Percentiles rank a stretch among this genome's conserved stretches.
Conservation (phyloP, 2,329 filamentous ascomycete genomes). For the Pseudogymnoascus sp. region DNA sequence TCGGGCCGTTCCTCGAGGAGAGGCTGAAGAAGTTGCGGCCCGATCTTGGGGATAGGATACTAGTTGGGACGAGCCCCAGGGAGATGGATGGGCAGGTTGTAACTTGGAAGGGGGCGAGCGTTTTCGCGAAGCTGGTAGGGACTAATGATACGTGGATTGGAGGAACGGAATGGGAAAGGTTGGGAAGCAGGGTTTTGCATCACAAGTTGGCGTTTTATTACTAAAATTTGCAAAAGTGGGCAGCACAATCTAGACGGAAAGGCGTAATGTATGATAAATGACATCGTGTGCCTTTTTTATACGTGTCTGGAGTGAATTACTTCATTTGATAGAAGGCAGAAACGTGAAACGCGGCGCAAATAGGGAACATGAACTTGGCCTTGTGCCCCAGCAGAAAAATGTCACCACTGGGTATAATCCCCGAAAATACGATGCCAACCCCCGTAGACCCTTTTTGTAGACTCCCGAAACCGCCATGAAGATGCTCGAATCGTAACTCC, state of each 20-base stretch:
- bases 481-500: not conserved
- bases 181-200: slow-evolving; percentile 74
- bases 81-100: slow-evolving; percentile 98
- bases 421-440: not conserved
- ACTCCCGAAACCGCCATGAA: not conserved
- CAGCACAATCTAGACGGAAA: not conserved
- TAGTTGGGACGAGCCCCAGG: slow-evolving; percentile 65
- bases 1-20: slow-evolving; percentile 78
- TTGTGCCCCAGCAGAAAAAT: not conserved
- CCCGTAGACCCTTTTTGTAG: not conserved
- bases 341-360: not conserved
- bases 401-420: not conserved
- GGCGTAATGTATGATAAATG: slow-evolving; percentile 7
- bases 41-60: slow-evolving; percentile 52
- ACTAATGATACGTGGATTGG: slow-evolving; percentile 96
- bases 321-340: not conserved
- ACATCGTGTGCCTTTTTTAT: not conserved
- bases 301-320: not conserved
- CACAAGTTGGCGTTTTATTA: slow-evolving; percentile 56
- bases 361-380: not conserved
- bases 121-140: slow-evolving; percentile 78
- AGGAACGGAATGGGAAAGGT: slow-evolving; percentile 75
- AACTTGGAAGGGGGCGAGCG: slow-evolving; percentile 93
- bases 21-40: slow-evolving; percentile 61
- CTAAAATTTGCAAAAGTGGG: slow-evolving; percentile 12